Base-by-base conservation (phyloP, 305 asterid genomes). In the Fraxinus dipetala region DNA sequence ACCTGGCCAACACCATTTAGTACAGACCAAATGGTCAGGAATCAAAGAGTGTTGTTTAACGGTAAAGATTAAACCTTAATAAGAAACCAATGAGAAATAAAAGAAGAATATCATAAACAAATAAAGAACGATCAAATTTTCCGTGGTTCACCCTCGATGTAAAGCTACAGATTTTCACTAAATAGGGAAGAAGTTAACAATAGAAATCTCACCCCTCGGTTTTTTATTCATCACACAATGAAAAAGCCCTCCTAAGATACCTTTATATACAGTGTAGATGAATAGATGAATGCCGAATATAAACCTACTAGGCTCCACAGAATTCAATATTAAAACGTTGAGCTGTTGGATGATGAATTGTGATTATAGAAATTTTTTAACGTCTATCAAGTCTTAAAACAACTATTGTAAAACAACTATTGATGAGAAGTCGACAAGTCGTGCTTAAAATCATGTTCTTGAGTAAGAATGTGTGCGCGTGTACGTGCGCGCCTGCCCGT, bases 1-100 rank as follows among this genome's bases (percentile, higher is more conserved):
- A 88, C 98, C 98, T 95, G 89, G 48, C 56, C 4, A 83, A 83
- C 81, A 83, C 40, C 75, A 84, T 83, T 78, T 10, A 13, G n/a
- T 51, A 72, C 67, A 18, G 13, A 65, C 0, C n/a, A 13, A 45
- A 45, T 45, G 18, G 18, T 45, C 18, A 13, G 5, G 16, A 13
- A 65, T 13, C 34, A 10, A 11, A 26, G 18, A 0, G 36, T 10
- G n/a, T 26, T 4, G 18, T 65, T 65, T 26, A 65, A 26, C 0
- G 18, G 10, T 9, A 11, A 28, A 65, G 18, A 26, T 65, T 26
- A 65, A 9, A 4, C 35, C 35, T 65, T 65, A 11, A 65, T 2
- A 4, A 6, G 8, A 65, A n/a, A 10, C 7, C 34, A 8, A 2
- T 65, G 35, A 65, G 20, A 2, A 1, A 65, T 26, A 24, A 10